These are phyloP conservation scores for Trypanosomatidae sp. DNA, from an alignment of 208 protist genomes.

Conservation along the genomic window DNA sequence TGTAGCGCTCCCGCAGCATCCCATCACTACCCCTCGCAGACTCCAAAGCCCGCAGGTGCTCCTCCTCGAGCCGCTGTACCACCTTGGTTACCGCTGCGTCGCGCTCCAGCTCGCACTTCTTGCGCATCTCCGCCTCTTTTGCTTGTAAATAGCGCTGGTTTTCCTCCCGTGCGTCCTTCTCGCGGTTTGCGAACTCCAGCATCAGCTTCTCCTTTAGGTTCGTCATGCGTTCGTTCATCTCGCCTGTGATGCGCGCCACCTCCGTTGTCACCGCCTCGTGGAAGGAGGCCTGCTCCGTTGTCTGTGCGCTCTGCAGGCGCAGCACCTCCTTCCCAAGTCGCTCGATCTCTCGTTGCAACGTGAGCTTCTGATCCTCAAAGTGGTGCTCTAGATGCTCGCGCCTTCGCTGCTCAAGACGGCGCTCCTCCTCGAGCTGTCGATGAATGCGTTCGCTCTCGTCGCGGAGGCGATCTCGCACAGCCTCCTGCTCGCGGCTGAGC, in stretches of 20 bases:
- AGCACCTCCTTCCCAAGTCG: slow-evolving; percentile 66
- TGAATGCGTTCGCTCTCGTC: slow-evolving; percentile 63
- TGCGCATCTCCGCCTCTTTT: slow-evolving; percentile 62
- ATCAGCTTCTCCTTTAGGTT: slow-evolving; percentile 68
- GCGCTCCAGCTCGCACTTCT: slow-evolving; percentile 65
- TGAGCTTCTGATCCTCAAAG: slow-evolving; percentile 60
- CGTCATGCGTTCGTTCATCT: slow-evolving; percentile 58
- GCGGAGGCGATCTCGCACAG: slow-evolving; percentile 44
- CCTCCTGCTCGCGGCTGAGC: slow-evolving; percentile 60
- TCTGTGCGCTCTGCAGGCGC: slow-evolving; percentile 43
- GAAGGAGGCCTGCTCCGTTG: slow-evolving; percentile 64
- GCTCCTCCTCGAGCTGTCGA: slow-evolving; percentile 69
- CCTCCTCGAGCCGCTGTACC: slow-evolving; percentile 59
- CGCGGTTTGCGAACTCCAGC: slow-evolving; percentile 57
- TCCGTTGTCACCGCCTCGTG: slow-evolving; percentile 72
- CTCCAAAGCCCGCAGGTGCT: slow-evolving; percentile 59
- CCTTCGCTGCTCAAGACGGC: slow-evolving; percentile 36
- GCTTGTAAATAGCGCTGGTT: slow-evolving; percentile 49
- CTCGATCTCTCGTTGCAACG: slow-evolving; percentile 66
- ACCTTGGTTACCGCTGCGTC: slow-evolving; percentile 71
- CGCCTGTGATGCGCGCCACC: slow-evolving; percentile 59
- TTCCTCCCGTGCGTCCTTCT: slow-evolving; percentile 47
- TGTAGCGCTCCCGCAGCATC: slow-evolving; percentile 61
- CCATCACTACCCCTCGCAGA: slow-evolving; percentile 55
- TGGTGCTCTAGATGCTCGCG: slow-evolving; percentile 67